Base-by-base conservation (phyloP, 2,329 filamentous ascomycete genomes). In the Fusarium ambrosium region DNA sequence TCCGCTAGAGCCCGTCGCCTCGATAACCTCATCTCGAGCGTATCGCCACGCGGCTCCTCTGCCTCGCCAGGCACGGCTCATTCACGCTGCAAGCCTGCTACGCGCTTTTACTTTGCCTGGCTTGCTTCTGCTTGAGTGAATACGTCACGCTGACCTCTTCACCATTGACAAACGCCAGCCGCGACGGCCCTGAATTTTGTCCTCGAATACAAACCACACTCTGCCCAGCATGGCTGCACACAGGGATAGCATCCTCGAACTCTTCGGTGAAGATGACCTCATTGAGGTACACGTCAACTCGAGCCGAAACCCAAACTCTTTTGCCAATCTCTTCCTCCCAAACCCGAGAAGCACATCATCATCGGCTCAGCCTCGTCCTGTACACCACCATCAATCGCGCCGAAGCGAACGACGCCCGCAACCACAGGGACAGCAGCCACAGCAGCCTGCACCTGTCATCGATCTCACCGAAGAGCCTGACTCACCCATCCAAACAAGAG, bases 391-490 rank as follows among this genome's bases (percentile, higher is more conserved):
- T 53, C 48, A 53, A 53, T 29, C 55, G 20, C 73, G 69, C 32
- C 68, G 66, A 56, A 65, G 45, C 55, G 55, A 63, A 48, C 59
- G 70, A 20, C 68, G 48, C 32, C 45, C 45, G 20, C 64, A 62
- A 24, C 58, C 51, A 11, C 62, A 64, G 16, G 36, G 22, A 8
- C 48, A 59, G 16, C 67, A 73, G 58, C 70, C 67, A 56, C 71
- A 71, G 43, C 60, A 67, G n/a, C 77, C 64, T 24, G 62, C 81
- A 7, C 73, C 82, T 20, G 80, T 89, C 16, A 89, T 89, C 51
- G 87, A 89, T 67, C 79, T 89, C 58, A 89, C 87, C 0, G 83
- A 82, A 11, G 87, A 88, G 72, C 86, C 87, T 0, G 87, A 89
- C 76, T 88, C 86, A 20, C 86, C 86, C 7, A 70, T 77, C 9